These are phyloP conservation scores for Moesziomyces antarcticus DNA, from an alignment of 1,284 basidiomycete genomes.

Conservation along the genomic window DNA sequence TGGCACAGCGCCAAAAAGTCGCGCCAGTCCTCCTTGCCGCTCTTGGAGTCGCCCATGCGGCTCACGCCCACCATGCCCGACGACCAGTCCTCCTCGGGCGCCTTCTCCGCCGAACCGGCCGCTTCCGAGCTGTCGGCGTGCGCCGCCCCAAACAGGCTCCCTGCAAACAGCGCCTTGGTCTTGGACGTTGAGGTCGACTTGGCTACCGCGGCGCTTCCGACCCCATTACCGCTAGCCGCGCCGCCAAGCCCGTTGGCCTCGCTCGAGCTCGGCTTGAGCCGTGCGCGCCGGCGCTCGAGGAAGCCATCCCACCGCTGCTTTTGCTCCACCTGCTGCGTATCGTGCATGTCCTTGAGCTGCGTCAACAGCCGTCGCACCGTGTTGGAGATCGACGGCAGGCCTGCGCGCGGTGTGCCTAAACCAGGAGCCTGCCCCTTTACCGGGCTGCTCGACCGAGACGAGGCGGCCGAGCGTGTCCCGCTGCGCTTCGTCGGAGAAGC, in stretches of 20 bases:
- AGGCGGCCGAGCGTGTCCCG: constrained; percentile 31
- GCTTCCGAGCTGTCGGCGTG: constrained; percentile 26
- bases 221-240: constrained; percentile 5
- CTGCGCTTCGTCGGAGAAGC: constrained; percentile 21
- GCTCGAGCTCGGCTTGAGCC: constrained; percentile 16
- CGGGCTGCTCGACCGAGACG: constrained; percentile 44
- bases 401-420: constrained; percentile 1
- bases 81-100: constrained; percentile 52
- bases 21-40: constrained; percentile 77
- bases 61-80: constrained; percentile 80
- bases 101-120: constrained; percentile 34
- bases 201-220: constrained; percentile 3
- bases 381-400: constrained; percentile 71
- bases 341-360: constrained; percentile 87
- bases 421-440: constrained; percentile 13
- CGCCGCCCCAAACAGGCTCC: constrained; percentile 22
- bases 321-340: constrained; percentile 79
- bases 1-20: constrained; percentile 83
- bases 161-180: constrained; percentile 30
- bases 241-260: constrained; percentile 14
- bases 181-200: constrained; percentile 20
- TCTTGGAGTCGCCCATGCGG: constrained; percentile 80
- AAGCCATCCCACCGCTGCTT: constrained; percentile 89
- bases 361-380: constrained; percentile 81
- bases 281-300: constrained; percentile 75